phyloP scores from a whole-genome alignment of 768 basidiomycete species.

The Russula brevipes region DNA sequence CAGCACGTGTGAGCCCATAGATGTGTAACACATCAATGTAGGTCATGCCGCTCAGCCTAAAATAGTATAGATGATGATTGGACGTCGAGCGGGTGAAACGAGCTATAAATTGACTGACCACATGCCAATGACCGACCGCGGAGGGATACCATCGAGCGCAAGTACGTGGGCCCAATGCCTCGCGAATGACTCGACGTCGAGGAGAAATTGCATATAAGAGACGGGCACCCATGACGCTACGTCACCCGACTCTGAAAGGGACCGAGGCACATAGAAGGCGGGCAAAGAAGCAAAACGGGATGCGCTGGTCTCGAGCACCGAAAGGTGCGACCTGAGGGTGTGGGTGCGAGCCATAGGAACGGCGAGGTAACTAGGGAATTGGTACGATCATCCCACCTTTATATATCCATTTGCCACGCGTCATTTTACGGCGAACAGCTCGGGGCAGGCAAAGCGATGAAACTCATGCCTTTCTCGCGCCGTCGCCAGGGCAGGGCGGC shows the following conservation, averaged over 20 bases:
- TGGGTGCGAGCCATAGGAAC: conserved; percentile 11
- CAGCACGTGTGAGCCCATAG: conserved; percentile 69
- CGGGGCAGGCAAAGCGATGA: conserved; percentile 23
- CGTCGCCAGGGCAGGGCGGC: conserved; percentile 28
- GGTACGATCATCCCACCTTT: conserved; percentile 14
- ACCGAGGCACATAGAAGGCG: conserved; percentile 57
- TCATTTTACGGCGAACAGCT: conserved; percentile 19
- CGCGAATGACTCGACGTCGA: conserved; percentile 61
- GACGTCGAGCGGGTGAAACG: background rate
- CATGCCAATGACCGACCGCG: conserved; percentile 60
- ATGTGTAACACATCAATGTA: conserved; percentile 69
- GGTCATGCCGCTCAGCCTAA: conserved; percentile 67
- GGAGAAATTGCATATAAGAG: conserved; percentile 58
- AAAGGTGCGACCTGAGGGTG: conserved; percentile 47
- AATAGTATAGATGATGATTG: conserved; percentile 12
- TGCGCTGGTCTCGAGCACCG: conserved; percentile 56
- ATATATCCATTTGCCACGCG: conserved; percentile 20
- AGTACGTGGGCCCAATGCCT: conserved; percentile 58
- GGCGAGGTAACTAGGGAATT: conserved; percentile 9
- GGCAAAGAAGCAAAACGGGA: conserved; percentile 43
- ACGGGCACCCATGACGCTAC: conserved; percentile 54
- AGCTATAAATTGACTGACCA: conserved; percentile 45
- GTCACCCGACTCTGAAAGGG: conserved; percentile 38
- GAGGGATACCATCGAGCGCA: conserved; percentile 40
- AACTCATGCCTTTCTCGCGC: conserved; percentile 22